Evolutionary conservation across 306 rosid species (phyloP), one percentile per base, ranked within the genome.

Genomic region (Senna siamea): DNA sequence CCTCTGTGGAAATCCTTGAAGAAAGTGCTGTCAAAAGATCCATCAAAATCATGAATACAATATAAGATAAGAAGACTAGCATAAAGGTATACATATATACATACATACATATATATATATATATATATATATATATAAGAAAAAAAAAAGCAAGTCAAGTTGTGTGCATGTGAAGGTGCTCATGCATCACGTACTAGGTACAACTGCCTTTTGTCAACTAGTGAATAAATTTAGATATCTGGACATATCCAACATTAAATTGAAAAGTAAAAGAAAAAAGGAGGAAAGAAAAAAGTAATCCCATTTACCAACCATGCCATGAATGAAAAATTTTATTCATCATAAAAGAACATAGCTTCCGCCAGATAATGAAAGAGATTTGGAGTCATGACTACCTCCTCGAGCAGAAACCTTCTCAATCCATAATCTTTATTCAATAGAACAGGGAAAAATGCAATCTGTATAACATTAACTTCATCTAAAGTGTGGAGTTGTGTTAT

Each of bases 1-100:
- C 78, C 87, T 50, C 40, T 73, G 74, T 89, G 90, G 73, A 82
- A 81, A 60, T 87, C 95, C 79, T 82, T 84, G 66, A 88, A 84
- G 69, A 83, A 85, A 17, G 91, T 90, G 85, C 88, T 87, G 91
- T 71, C 64, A 66, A 50, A 70, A 30, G 63, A 43, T 7, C 37
- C 1, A 70, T 41, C 47, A 78, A 48, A 62, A 17, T 51, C 82
- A 73, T 37, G 19, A 62, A 68, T 13, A 66, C 15, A 72, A 56
- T 46, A 51, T 34, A 60, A 75, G 66, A 80, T 58, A 19, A 75
- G 44, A 28, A 75, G 44, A 28, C 22, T 11, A 13, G 7, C 37
- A 80, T 44, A 73, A 65, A 77, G 66, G 75, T 59, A 22, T n/a
- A n/a, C n/a, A n/a, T n/a, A n/a, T n/a, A n/a, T n/a, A n/a, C n/a